Evolutionary conservation across 257 asterid species (phyloP).

Genomic region (Nicotiana tomentosiformis): DNA sequence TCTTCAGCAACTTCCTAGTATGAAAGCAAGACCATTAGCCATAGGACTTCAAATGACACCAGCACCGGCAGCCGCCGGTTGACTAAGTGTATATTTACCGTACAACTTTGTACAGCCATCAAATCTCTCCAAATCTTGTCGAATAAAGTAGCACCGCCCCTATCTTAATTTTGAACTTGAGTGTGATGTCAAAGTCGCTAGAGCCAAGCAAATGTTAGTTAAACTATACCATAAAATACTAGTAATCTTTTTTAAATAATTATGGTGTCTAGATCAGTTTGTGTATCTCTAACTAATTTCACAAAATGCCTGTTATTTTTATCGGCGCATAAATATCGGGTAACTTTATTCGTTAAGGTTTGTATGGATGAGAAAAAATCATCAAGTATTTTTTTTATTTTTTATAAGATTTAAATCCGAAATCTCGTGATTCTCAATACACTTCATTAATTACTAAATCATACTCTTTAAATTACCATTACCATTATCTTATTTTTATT

Average conservation of each 20-base stretch:
- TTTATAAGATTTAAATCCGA: too few relatives aligned
- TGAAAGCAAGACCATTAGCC: background rate
- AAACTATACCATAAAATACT: background rate
- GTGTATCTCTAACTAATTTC: too few relatives aligned
- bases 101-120: background rate
- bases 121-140: background rate
- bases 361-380: too few relatives aligned
- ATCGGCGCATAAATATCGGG: too few relatives aligned
- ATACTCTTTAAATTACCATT: too few relatives aligned
- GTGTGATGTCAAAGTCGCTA: background rate
- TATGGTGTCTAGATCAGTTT: too few relatives aligned
- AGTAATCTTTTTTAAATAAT: background rate
- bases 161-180: background rate
- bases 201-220: background rate
- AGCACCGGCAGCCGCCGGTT: conserved; percentile 2
- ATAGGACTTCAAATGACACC: background rate
- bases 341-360: too few relatives aligned
- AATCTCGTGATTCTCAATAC: too few relatives aligned
- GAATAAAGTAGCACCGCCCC: background rate
- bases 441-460: too few relatives aligned
- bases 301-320: too few relatives aligned
- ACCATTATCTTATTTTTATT: too few relatives aligned
- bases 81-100: background rate
- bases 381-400: too few relatives aligned
- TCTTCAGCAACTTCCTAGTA: background rate